Evolutionary conservation across 192 early-diverging fungal genomes (phyloP), one percentile per base, ranked within the genome.

Genomic region (Linnemannia elongata): DNA sequence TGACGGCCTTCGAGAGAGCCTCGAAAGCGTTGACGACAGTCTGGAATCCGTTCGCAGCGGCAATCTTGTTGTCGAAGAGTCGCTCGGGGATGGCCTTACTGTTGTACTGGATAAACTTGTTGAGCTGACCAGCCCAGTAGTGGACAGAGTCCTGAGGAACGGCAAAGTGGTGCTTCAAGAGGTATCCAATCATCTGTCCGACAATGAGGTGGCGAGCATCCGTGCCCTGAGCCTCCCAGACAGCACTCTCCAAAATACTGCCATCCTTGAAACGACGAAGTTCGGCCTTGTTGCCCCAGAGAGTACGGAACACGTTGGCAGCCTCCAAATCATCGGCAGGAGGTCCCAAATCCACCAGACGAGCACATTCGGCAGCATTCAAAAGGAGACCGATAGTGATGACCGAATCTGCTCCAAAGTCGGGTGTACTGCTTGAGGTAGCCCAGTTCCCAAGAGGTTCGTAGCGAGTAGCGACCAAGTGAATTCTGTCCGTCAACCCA

Each of bases 241-340:
- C 95, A 8, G 97, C 95, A 90, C 96, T 96, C 89, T 97, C 95
- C 9, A 93, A 75, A 85, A 99, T 98, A 69, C 93, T 93, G 30
- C 97, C 97, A 82, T 99, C 97, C 82, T 97, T 95, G 93, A 99
- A 99, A 22, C 98, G 94, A 42, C 98, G 94, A 72, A 98, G 85
- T 82, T 98, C 97, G 6, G 96, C 92, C 45, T 94, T 94, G 49
- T 90, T 92, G n/a, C 98, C 98, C 98, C 98, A 99, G 44, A 97
- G 89, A 36, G 89, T 82, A 13, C 93, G 90, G 91, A 98, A 99
- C 27, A 88, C 92, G 15, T 90, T 90, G 7, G 93, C 90, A 17
- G 90, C 93, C 33, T 91, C 90, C 41, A 88, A 89, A 69, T 97
- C 93, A 42, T 96, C 94, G 22, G 96, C 94, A 47, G 94, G 91